These are phyloP conservation scores for Neurospora sp. DNA, from an alignment of 495 filamentous ascomycete species.

Conservation along the genomic window DNA sequence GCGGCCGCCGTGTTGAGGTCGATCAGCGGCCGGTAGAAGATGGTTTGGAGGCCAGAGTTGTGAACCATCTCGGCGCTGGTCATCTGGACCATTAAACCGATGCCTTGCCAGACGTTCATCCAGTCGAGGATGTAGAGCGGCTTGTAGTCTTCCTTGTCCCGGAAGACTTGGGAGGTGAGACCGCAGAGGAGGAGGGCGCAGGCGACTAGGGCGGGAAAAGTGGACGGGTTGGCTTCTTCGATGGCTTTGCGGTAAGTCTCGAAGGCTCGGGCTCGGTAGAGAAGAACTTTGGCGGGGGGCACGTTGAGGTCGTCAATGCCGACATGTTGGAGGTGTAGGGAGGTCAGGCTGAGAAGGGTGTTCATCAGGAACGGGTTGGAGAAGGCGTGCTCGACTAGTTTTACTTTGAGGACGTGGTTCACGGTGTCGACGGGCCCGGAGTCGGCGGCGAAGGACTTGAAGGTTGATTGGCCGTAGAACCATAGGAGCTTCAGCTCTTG, in stretches of 20 bases:
- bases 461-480: conserved; percentile 30
- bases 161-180: conserved; percentile 31
- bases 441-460: conserved; percentile 28
- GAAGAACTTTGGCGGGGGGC: conserved; percentile 9
- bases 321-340: conserved; percentile 30
- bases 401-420: conserved; percentile 30
- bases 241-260: conserved; percentile 36
- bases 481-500: conserved; percentile 33
- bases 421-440: conserved; percentile 17
- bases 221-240: conserved; percentile 21
- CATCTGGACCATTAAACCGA: conserved; percentile 30
- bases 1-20: conserved; percentile 23
- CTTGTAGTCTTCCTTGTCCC: conserved; percentile 20
- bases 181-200: conserved; percentile 32
- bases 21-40: conserved; percentile 30
- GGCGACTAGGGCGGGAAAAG: conserved; percentile 31
- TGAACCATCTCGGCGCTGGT: conserved; percentile 10
- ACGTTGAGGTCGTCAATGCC: conserved; percentile 10
- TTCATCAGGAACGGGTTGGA: conserved; percentile 41
- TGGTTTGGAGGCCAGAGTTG: conserved; percentile 22
- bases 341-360: conserved; percentile 35
- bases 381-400: conserved; percentile 36
- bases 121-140: conserved; percentile 34
- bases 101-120: conserved; percentile 37
- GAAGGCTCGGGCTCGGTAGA: conserved; percentile 33